Evolutionary conservation across 1,284 basidiomycete species (phyloP), one percentile per base, ranked within the genome.

Genomic region (Rhodotorula mucilaginosa): DNA sequence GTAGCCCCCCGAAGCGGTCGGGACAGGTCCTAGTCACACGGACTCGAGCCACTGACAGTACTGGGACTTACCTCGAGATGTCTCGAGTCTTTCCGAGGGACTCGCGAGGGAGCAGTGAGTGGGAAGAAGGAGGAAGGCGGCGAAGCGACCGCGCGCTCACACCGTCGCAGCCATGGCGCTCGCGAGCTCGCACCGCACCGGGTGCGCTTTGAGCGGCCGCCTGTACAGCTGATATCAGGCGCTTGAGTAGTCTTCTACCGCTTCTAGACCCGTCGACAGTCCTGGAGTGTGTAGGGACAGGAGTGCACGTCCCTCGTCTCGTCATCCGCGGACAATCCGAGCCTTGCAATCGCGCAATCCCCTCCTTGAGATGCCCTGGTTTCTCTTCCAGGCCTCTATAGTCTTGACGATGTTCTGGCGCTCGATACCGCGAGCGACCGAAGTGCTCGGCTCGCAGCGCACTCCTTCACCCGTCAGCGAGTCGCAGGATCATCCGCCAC

Each of bases 391-490:
- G 5, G 18, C 16, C 16, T 58, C 21, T 39, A 5, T 16, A 7
- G 8, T 21, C 15, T 26, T 26, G 8, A 2, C 13, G 18, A 68
- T 68, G 66, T 68, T 68, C 47, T 68, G 66, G 66, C 61, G 66
- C 23, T 48, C 57, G 46, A 68, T 68, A 6, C 66, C 66, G 26
- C 49, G 65, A 16, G 65, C 65, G 0, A 67, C 58, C 3, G 59
- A 67, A 12, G 65, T 67, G 2, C 59, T 67, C 18, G 57, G n/a
- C 23, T 48, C n/a, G 8, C 18, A 21, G 23, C 21, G n/a, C 47
- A 26, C 58, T 52, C 51, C 51, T n/a, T 52, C 39, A 44, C 39
- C 39, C 39, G 39, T 44, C 31, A 34, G 39, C 62, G 23, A 18
- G 13, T 48, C 31, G 13, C 19, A 49, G 51, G 39, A 44, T 34